Base-by-base conservation (phyloP, 2,329 filamentous ascomycete species). In the Xylaria arbuscula region DNA sequence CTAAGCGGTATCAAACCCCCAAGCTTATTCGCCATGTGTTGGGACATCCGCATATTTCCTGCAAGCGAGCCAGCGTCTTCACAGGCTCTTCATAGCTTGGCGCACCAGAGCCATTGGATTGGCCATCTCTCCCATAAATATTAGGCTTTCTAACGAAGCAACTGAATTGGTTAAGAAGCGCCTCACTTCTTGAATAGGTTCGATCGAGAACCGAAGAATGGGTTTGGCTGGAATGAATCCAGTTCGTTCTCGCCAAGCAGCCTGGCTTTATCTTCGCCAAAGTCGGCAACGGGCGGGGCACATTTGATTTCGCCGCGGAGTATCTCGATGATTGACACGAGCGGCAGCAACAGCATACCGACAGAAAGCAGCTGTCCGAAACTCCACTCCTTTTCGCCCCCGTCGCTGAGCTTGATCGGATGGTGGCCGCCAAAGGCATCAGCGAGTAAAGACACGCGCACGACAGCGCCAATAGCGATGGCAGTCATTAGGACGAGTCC, bases 291-390 rank as follows among this genome's bases (percentile, higher is more conserved):
- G 1, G 75, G 75, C 19, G 79, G 68, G 76, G 75, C 74, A 56
- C 70, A 76, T 55, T 77, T 73, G 69, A 81, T 78, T 72, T 86
- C 84, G 60, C 81, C 82, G 36, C 87, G 77, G 55, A 85, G 78
- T 61, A 91, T 88, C 76, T 91, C 89, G 34, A 90, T 76, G 1
- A 85, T 83, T 2, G 85, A 88, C 2, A 91, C 82, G 17, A 90
- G 73, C 0, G 89, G 88, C 73, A 91, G 78, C n/a, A 87, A 76
- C 32, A 90, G 80, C 73, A 91, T 80, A 71, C 90, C 78, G 71
- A 90, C 78, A 1, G 87, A 86, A 34, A 91, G 79, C 64, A 90
- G 78, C 77, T 90, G 88, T 0, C 89, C 89, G 73, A 90, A 92
- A 70, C 84, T 87, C 88, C 88, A 91, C 11, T 81, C 79, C 67